These are phyloP conservation scores for Boletus rubropictus DNA, from an alignment of 768 basidiomycete genomes.

Conservation along the genomic window DNA sequence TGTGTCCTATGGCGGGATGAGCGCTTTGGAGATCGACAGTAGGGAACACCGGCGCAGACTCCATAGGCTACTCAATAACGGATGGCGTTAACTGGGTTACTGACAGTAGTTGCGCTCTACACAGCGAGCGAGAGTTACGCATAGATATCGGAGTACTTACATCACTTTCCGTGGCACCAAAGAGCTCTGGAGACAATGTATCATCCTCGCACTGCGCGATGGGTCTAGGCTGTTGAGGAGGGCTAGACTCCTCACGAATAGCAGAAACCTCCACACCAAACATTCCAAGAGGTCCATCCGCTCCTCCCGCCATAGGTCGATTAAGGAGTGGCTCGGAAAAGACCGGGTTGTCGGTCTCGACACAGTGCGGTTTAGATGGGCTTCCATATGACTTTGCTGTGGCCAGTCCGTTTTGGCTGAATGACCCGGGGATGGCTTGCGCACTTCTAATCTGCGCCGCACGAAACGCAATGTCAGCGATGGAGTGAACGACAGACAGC, in stretches of 20 bases:
- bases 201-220: not conserved
- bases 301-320: not conserved
- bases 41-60: not conserved
- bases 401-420: not conserved
- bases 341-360: not conserved
- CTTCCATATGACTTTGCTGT: not conserved
- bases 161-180: not conserved
- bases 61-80: constrained; percentile 6
- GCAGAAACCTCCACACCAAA: not conserved
- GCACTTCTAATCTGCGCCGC: constrained; percentile 54
- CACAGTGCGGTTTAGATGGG: not conserved
- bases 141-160: constrained; percentile 4
- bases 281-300: not conserved
- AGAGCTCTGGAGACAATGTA: not conserved
- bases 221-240: not conserved
- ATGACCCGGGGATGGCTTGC: constrained; percentile 21
- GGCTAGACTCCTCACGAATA: not conserved
- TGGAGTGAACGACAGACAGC: constrained; percentile 59
- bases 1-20: constrained; percentile 27
- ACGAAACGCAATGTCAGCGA: constrained; percentile 55
- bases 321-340: not conserved
- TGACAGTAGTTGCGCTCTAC: not conserved
- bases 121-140: not conserved
- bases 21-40: not conserved
- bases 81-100: not conserved